Evolutionary conservation across 345 rosid genomes (phyloP).

Genomic region (Citrus sp.): DNA sequence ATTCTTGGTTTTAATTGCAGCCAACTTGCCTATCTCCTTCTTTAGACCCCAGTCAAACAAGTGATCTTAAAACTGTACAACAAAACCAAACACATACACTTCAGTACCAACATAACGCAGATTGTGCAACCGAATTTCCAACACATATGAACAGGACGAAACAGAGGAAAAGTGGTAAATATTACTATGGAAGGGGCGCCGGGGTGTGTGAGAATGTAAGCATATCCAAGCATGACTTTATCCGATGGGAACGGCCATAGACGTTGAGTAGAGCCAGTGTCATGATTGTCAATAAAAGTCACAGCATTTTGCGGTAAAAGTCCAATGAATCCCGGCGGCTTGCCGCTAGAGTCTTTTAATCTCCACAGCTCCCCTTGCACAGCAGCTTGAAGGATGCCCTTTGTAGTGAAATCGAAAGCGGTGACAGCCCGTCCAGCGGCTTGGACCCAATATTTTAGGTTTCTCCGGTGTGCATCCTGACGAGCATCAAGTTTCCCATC

Average conservation of each 20-base stretch:
- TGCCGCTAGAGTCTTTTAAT: slow-evolving; percentile 62
- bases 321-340: slow-evolving; percentile 80
- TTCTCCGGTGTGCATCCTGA: slow-evolving; percentile 58
- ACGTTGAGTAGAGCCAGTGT: slow-evolving; percentile 61
- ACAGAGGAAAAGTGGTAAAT: background rate
- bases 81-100: no score
- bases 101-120: background rate
- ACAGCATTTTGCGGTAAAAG: slow-evolving; percentile 65
- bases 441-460: slow-evolving; percentile 53
- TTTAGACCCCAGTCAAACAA: slow-evolving; percentile 64
- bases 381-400: slow-evolving; percentile 73
- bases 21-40: slow-evolving; percentile 49
- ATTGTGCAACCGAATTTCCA: background rate
- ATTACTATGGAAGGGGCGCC: slow-evolving; percentile 73
- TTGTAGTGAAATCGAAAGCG: slow-evolving; percentile 90
- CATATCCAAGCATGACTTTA: slow-evolving; percentile 83
- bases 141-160: background rate
- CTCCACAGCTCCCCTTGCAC: slow-evolving; percentile 81
- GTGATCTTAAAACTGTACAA: slow-evolving; percentile 74
- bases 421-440: slow-evolving; percentile 54
- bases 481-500: slow-evolving; percentile 45
- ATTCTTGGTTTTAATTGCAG: slow-evolving; percentile 35
- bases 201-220: slow-evolving; percentile 84
- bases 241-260: slow-evolving; percentile 75
- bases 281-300: slow-evolving; percentile 83